Percentiles rank a stretch among this genome's conserved stretches.
These are phyloP conservation scores for Yamadazyma triangularis DNA, from an alignment of 1,139 yeast genomes.

Conservation along the genomic window DNA sequence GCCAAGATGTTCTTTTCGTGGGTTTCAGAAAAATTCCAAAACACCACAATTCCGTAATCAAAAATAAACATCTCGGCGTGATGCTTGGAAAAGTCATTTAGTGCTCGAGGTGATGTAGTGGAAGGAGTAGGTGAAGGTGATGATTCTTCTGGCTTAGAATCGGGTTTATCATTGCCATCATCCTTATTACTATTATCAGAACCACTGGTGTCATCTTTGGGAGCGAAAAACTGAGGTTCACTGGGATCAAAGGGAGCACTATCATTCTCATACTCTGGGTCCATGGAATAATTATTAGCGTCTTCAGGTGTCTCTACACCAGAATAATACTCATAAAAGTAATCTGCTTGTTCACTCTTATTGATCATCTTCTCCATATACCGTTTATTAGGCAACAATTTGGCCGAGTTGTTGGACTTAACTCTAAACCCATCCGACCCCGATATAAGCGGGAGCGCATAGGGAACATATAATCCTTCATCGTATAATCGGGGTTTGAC, in stretches of 20 bases:
- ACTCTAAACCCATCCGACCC: conserved; percentile 85
- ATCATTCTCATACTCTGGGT: conserved; percentile 38
- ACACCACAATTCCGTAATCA: conserved; percentile 90
- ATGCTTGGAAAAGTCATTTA: conserved; percentile 58
- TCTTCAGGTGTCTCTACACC: conserved; percentile 72
- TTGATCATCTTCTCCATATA: conserved; percentile 76
- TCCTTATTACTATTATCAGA: conserved; percentile 4
- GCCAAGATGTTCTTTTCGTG: conserved; percentile 94
- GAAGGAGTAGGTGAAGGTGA: neutral
- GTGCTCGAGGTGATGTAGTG: neutral
- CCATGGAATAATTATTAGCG: conserved; percentile 53
- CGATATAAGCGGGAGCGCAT: conserved; percentile 79
- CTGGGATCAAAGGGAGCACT: conserved; percentile 42
- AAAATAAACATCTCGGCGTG: conserved; percentile 86
- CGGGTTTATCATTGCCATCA: neutral
- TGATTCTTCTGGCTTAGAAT: neutral
- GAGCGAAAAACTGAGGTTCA: conserved; percentile 49
- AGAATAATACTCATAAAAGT: conserved; percentile 85
- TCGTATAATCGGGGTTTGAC: conserved; percentile 85
- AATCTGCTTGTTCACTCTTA: conserved; percentile 79
- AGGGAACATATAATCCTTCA: conserved; percentile 88
- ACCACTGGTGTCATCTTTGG: conserved; percentile 9
- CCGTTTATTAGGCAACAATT: conserved; percentile 55
- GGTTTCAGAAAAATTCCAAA: conserved; percentile 91
- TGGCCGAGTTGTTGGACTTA: conserved; percentile 70